Conservation (phyloP, 1,284 basidiomycete genomes). For the Puccinia triticina region DNA sequence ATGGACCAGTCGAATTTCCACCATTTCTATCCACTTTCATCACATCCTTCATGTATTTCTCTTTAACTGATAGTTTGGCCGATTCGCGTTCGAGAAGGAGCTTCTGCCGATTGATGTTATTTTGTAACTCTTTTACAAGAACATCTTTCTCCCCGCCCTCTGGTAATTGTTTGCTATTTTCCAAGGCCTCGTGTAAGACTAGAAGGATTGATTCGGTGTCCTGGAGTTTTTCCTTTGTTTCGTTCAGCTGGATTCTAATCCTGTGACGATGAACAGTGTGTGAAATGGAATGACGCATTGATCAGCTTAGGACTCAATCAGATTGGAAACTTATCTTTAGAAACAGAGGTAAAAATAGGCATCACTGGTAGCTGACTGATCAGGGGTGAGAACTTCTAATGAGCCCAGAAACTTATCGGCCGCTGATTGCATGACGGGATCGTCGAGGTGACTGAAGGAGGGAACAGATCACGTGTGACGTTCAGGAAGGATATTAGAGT, state of each 20-base stretch:
- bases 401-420: constrained; percentile 19
- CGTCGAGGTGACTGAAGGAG: neutral
- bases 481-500: too few species aligned
- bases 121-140: constrained; percentile 30
- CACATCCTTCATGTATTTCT: constrained; percentile 36
- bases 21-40: neutral
- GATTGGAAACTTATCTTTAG: neutral
- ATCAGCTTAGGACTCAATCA: neutral
- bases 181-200: constrained; percentile 8
- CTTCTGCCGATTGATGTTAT: constrained; percentile 29
- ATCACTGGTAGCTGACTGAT: constrained; percentile 1
- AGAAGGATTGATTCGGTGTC: constrained; percentile 13
- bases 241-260: neutral
- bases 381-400: constrained; percentile 15
- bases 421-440: constrained; percentile 6
- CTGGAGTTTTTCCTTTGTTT: constrained; percentile 15
- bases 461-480: too few species aligned
- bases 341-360: neutral
- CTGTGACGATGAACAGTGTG: neutral
- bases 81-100: constrained; percentile 38
- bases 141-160: neutral
- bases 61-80: constrained; percentile 31
- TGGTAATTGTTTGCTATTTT: constrained; percentile 25
- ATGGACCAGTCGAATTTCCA: neutral
- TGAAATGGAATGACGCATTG: neutral